Conservation (phyloP, 192 early-diverging fungal genomes). For the Entophlyctis helioformis region DNA sequence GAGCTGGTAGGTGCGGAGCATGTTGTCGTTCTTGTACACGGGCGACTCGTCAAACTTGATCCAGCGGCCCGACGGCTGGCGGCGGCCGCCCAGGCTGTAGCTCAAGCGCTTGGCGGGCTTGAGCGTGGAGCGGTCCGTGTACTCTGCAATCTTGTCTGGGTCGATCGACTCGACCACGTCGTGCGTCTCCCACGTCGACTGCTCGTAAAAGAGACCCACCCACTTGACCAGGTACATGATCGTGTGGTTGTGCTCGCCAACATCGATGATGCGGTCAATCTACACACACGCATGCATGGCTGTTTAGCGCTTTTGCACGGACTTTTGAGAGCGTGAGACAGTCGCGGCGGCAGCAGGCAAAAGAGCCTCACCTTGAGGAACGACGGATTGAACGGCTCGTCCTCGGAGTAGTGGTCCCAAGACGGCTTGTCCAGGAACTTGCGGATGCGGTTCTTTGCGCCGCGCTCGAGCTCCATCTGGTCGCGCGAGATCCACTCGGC, state of each 20-base stretch:
- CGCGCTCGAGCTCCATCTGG: slow-evolving; percentile 36
- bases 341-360: neutral
- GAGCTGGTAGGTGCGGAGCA: slow-evolving; percentile 62
- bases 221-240: slow-evolving; percentile 71
- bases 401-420: slow-evolving; percentile 44
- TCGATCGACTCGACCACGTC: slow-evolving; percentile 46
- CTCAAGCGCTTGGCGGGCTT: slow-evolving; percentile 31
- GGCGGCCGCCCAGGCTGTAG: slow-evolving; percentile 15
- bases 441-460: slow-evolving; percentile 58
- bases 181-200: slow-evolving; percentile 60
- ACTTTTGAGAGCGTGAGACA: neutral
- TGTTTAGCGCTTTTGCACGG: neutral
- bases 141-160: slow-evolving; percentile 50
- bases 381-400: slow-evolving; percentile 50
- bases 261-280: slow-evolving; percentile 75
- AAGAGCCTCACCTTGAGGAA: slow-evolving; percentile 39
- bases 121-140: slow-evolving; percentile 44
- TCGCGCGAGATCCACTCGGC: slow-evolving; percentile 55
- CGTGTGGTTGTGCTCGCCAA: slow-evolving; percentile 53
- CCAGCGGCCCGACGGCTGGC: slow-evolving; percentile 32
- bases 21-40: slow-evolving; percentile 57
- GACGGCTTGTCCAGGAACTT: slow-evolving; percentile 59
- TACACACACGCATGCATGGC: slow-evolving; percentile 4
- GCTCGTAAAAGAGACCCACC: slow-evolving; percentile 57
- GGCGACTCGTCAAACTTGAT: slow-evolving; percentile 53